Conservation (phyloP, 768 basidiomycete genomes). For the Austroboletus festivus region DNA sequence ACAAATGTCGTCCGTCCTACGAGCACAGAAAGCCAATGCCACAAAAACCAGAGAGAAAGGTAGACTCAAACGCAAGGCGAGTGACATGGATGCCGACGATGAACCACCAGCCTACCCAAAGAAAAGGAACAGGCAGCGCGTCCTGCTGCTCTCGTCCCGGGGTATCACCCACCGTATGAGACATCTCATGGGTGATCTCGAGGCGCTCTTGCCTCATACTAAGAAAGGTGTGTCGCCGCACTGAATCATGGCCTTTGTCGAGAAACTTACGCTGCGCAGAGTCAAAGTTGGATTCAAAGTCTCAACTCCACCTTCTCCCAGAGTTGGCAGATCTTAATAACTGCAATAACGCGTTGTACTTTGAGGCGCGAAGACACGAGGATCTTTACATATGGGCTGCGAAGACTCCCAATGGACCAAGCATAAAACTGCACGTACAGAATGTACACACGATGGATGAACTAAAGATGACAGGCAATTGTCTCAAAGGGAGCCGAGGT, state of each 20-base stretch:
- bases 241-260: background rate
- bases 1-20: slow-evolving; percentile 63
- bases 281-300: slow-evolving; percentile 96
- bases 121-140: slow-evolving; percentile 92
- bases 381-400: slow-evolving; percentile 96
- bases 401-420: slow-evolving; percentile 96
- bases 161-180: slow-evolving; percentile 96
- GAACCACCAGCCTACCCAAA: slow-evolving; percentile 40
- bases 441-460: slow-evolving; percentile 99
- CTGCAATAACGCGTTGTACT: slow-evolving; percentile 96
- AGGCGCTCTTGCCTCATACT: slow-evolving; percentile 85
- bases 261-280: slow-evolving; percentile 46
- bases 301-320: slow-evolving; percentile 86
- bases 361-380: slow-evolving; percentile 93
- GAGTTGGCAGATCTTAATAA: slow-evolving; percentile 96
- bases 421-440: slow-evolving; percentile 95
- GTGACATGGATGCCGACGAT: slow-evolving; percentile 58
- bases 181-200: slow-evolving; percentile 94
- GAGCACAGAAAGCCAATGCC: slow-evolving; percentile 58
- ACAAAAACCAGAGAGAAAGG: slow-evolving; percentile 40
- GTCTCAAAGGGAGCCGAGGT: slow-evolving; percentile 91
- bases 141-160: slow-evolving; percentile 86
- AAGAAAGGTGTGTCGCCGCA: slow-evolving; percentile 78
- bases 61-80: slow-evolving; percentile 63
- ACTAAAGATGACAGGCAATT: slow-evolving; percentile 99